Base-by-base conservation (phyloP, 108 stramenopile genomes). In the Aurantiochytrium sp. region DNA sequence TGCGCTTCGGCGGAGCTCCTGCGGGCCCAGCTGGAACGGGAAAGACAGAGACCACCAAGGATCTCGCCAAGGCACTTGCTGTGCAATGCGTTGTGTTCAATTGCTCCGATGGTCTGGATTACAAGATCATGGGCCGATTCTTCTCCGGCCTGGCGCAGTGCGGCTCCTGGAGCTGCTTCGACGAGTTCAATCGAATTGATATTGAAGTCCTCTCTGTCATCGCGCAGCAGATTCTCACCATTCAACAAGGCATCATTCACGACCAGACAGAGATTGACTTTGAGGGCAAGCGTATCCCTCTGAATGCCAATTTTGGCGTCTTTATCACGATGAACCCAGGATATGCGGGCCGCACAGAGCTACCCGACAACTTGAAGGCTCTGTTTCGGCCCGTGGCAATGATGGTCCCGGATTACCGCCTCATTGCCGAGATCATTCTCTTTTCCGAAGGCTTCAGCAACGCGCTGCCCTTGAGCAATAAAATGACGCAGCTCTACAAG, bases 251-350 rank as follows among this genome's bases (percentile, higher is more conserved):
- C 14, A 93, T 94, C 72, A 58, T 83, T 14, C 49, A 73, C 51
- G 60, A 89, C 87, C 87, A 72, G 25, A 60, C 71, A 16, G 69
- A 92, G 72, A 94, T 95, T 87, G 92, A 93, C 60, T 95, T 95
- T 71, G 94, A 95, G 58, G 94, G 94, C 16, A 92, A 92, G 35
- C 73, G 92, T 35, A 93, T 95, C 47, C 94, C 94, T 8, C 89
- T 95, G 44, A 91, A 90, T 60, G 42, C 91, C 35, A 60, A 90
- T 59, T 94, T 94, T 43, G 93, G 93, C 5, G 93, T 94, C 23
- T 94, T 94, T 89, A 94, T 94, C 76, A 94, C 93, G n/a, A 94
- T 94, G 93, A 94, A 94, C 88, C 93, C 93, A 2, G 93, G 93
- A 0, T 93, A 93, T 64, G 92, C 92, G 16, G 93, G 93, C 5